A percentile compares a stretch with the other conserved stretches of the same genome.
phyloP scores from a whole-genome alignment of 164 flowering plant genomes.

The Vitis rupestris region DNA sequence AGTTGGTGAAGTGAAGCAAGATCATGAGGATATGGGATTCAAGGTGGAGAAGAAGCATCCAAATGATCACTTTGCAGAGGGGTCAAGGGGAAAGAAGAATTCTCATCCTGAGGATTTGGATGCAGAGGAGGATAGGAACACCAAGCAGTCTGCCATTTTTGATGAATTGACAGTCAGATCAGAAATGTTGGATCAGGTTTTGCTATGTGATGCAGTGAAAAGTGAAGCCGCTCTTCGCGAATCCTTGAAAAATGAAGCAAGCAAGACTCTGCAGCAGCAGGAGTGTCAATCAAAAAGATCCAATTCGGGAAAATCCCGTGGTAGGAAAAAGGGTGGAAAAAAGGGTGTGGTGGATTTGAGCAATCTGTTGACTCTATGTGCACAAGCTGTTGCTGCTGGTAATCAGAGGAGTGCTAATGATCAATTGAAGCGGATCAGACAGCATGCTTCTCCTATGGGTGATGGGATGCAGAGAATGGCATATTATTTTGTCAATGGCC shows the following conservation, averaged over 20 bases:
- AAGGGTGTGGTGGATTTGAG: constrained; percentile 18
- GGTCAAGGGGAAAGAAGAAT: constrained; percentile 24
- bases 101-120: constrained; percentile 10
- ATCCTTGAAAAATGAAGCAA: constrained; percentile 15
- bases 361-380: constrained; percentile 26
- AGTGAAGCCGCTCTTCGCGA: constrained; percentile 28
- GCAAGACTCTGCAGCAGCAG: constrained; percentile 9
- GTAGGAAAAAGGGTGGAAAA: constrained; percentile 15
- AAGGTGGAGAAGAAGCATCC: constrained; percentile 21
- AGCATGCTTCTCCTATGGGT: too few relatives aligned
- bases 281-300: constrained; percentile 7
- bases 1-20: constrained; percentile 8
- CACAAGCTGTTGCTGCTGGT: constrained; percentile 23
- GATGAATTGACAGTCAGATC: constrained; percentile 22
- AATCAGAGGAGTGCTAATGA: constrained; percentile 21
- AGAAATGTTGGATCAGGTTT: constrained; percentile 28
- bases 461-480: constrained; percentile 16
- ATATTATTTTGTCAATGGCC: constrained; percentile 26
- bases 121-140: constrained; percentile 30
- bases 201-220: constrained; percentile 20
- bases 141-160: constrained; percentile 30
- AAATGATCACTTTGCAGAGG: background rate
- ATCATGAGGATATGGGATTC: too few relatives aligned
- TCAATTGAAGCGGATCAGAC: constrained; percentile 3
- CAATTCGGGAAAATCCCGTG: constrained; percentile 13